Conservation (phyloP, 108 stramenopile species). For the Hondaea fermentalgiana region DNA sequence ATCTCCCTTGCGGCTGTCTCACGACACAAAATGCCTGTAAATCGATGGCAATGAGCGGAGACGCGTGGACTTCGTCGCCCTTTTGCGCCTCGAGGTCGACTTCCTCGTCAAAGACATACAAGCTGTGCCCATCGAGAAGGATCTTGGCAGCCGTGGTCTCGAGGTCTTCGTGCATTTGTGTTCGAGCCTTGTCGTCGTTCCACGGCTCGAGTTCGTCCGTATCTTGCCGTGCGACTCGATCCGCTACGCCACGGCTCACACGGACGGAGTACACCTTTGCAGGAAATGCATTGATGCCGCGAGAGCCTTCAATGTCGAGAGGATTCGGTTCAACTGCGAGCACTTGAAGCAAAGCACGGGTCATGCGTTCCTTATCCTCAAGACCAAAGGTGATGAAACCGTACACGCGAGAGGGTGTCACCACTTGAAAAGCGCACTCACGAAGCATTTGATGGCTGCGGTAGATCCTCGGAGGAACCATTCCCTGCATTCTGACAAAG, state of each 20-base stretch:
- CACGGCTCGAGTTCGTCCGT: no score
- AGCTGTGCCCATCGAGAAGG: neutral
- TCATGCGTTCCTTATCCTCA: conserved; percentile 1
- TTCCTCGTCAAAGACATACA: neutral
- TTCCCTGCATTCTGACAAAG: neutral
- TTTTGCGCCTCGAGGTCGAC: neutral
- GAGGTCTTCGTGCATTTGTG: neutral
- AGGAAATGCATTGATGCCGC: neutral
- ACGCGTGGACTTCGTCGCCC: neutral
- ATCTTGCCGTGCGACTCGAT: no score
- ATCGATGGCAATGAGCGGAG: neutral
- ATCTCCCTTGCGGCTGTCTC: neutral
- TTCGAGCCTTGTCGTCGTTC: no score
- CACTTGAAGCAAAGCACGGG: neutral
- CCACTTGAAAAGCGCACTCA: neutral
- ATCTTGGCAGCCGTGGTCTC: neutral
- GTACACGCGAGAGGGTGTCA: neutral
- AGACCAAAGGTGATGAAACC: neutral
- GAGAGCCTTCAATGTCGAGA: neutral
- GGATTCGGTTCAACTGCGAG: neutral
- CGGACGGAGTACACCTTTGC: neutral
- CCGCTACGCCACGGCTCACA: no score
- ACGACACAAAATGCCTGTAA: neutral
- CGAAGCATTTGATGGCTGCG: neutral
- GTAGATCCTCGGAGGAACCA: neutral